A percentile compares a stretch with the other conserved stretches of the same genome.
phyloP scores from a whole-genome alignment of 805 yeast genomes.

The Saccharomycopsis fermentans region DNA sequence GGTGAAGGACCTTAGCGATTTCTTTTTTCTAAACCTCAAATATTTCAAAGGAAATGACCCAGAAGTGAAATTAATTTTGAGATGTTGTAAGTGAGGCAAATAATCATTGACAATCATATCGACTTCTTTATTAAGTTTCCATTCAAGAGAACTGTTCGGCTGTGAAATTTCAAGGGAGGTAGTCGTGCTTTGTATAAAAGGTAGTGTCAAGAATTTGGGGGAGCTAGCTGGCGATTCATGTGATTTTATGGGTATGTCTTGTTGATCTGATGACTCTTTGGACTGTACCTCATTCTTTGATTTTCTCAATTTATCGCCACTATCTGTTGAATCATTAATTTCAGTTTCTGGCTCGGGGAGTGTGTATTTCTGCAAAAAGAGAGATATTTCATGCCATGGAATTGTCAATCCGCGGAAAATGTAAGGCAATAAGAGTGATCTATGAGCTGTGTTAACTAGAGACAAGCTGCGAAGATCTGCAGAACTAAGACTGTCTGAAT shows the following conservation, averaged over 20 bases:
- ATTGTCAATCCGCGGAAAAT: neutral
- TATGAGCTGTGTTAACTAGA: neutral
- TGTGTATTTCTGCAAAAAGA: neutral
- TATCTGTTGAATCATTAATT: too few species aligned
- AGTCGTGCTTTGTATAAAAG: neutral
- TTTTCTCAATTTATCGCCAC: too few species aligned
- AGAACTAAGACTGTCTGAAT: neutral
- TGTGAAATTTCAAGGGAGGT: neutral
- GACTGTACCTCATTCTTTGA: neutral
- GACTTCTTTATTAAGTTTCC: slow-evolving; percentile 5
- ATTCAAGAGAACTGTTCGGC: slow-evolving; percentile 8
- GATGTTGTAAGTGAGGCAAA: neutral
- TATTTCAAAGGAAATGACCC: slow-evolving; percentile 12
- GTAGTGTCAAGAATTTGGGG: neutral
- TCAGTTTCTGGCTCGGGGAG: neutral
- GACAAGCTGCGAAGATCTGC: neutral
- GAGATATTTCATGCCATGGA: neutral
- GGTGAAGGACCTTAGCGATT: neutral
- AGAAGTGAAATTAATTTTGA: slow-evolving; percentile 6
- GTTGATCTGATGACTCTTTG: neutral
- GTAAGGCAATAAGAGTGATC: neutral
- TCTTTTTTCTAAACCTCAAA: slow-evolving; percentile 1
- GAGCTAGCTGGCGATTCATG: neutral
- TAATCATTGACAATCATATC: neutral
- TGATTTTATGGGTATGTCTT: too few species aligned